Percentiles rank a stretch among this genome's conserved stretches.
These are phyloP conservation scores for Zasmidium citrigriseum DNA, from an alignment of 2,329 filamentous ascomycete genomes.

Conservation along the genomic window DNA sequence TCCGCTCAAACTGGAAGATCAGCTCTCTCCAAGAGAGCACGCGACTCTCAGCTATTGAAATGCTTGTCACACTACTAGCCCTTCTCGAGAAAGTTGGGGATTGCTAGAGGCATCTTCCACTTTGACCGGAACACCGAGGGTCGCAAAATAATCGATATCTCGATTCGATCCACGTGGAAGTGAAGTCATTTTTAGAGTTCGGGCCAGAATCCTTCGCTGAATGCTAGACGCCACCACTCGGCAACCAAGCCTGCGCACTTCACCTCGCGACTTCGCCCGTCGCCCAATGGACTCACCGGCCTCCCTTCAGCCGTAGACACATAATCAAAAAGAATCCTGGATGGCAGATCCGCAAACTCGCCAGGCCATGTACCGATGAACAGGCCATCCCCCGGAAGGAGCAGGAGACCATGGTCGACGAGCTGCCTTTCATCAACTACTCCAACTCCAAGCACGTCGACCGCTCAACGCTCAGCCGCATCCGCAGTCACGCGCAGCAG, in stretches of 20 bases:
- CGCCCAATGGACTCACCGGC: too few species aligned
- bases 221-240: not conserved
- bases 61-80: too few species aligned
- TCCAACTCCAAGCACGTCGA: constrained; percentile 17
- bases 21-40: too few species aligned
- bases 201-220: not conserved
- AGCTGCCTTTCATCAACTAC: constrained; percentile 20
- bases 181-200: not conserved
- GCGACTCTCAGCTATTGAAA: too few species aligned
- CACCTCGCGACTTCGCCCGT: not conserved
- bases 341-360: not conserved
- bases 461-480: constrained; percentile 16
- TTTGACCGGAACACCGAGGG: too few species aligned
- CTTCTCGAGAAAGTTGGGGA: too few species aligned
- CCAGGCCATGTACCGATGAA: not conserved
- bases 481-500: constrained; percentile 23
- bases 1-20: too few species aligned
- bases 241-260: not conserved
- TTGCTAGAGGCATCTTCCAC: too few species aligned
- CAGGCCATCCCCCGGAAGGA: not conserved
- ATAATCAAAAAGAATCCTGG: not conserved
- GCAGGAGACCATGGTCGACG: constrained; percentile 7
- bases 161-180: not conserved
- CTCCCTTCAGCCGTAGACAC: not conserved
- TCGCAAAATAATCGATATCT: too few species aligned